phyloP scores from a whole-genome alignment of 2,329 filamentous ascomycete species.

The Aspergillus costaricaensis region DNA sequence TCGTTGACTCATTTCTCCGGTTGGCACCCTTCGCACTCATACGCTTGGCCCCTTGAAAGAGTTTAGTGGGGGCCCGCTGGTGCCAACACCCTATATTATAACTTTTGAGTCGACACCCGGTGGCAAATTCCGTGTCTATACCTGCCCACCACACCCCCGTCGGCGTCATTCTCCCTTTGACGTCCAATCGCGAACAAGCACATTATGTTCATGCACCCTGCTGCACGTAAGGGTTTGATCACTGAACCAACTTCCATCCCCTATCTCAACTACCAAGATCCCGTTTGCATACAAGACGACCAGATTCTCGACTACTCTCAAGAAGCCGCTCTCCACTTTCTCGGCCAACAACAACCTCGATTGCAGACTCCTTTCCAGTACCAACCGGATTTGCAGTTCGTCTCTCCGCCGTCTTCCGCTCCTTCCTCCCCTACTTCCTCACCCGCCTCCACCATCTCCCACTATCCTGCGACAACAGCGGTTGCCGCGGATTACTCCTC shows the following conservation, averaged over 20 bases:
- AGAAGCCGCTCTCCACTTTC: slow-evolving; percentile 29
- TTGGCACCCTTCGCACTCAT: background rate
- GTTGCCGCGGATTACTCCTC: slow-evolving; percentile 28
- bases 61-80: slow-evolving; percentile 22
- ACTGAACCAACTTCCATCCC: slow-evolving; percentile 34
- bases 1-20: background rate
- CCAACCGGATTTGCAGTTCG: slow-evolving; percentile 31
- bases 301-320: slow-evolving; percentile 35
- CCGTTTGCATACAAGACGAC: slow-evolving; percentile 43
- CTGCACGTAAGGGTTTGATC: slow-evolving; percentile 47
- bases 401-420: slow-evolving; percentile 40
- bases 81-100: slow-evolving; percentile 31
- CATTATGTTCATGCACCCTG: slow-evolving; percentile 44
- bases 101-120: slow-evolving; percentile 28
- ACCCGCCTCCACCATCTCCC: slow-evolving; percentile 36
- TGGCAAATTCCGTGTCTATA: slow-evolving; percentile 27
- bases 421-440: slow-evolving; percentile 39
- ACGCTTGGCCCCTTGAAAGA: slow-evolving; percentile 26
- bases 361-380: slow-evolving; percentile 40
- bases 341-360: slow-evolving; percentile 27
- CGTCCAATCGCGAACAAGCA: slow-evolving; percentile 28
- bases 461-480: slow-evolving; percentile 31
- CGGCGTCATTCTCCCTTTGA: slow-evolving; percentile 26
- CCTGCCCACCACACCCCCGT: slow-evolving; percentile 17
- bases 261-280: slow-evolving; percentile 31